Conservation (phyloP, 208 protist species). For the Acanthamoeba healyi region DNA sequence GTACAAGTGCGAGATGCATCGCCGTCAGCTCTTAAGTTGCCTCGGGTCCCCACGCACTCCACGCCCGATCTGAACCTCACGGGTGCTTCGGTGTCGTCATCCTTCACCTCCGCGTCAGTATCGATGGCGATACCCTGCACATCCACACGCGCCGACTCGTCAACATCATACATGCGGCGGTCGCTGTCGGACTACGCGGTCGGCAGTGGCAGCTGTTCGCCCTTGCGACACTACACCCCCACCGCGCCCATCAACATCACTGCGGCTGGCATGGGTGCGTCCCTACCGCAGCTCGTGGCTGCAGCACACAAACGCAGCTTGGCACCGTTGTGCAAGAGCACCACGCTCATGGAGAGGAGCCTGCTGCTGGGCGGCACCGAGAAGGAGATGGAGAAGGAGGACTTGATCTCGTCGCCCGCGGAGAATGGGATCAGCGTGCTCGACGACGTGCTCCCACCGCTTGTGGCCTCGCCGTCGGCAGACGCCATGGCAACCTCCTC, state of each 20-base stretch:
- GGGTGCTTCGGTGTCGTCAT: not conserved
- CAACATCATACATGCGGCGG: not conserved
- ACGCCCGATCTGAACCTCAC: too few species aligned
- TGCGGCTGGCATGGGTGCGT: slow-evolving; percentile 10
- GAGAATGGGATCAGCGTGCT: not conserved
- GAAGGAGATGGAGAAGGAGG: slow-evolving; percentile 26
- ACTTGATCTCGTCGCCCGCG: slow-evolving; percentile 31
- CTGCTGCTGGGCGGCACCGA: not conserved
- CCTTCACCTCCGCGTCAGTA: slow-evolving; percentile 2
- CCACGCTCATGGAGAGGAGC: not conserved
- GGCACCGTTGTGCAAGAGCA: not conserved
- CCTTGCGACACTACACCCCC: not conserved
- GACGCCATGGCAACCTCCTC: not conserved
- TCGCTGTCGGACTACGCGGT: slow-evolving; percentile 1
- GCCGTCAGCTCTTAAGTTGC: too few species aligned
- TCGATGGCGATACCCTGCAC: not conserved
- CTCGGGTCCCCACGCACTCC: too few species aligned
- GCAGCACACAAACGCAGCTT: not conserved
- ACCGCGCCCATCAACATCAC: slow-evolving; percentile 38
- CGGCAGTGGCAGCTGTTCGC: not conserved
- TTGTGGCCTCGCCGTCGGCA: slow-evolving; percentile 12
- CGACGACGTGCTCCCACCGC: slow-evolving; percentile 6
- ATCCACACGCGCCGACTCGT: not conserved
- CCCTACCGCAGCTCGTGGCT: not conserved
- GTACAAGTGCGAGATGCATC: too few species aligned